Evolutionary conservation across 2,329 filamentous ascomycete genomes (phyloP), one percentile per base, ranked within the genome.

Genomic region (Setomelanomma holmii): DNA sequence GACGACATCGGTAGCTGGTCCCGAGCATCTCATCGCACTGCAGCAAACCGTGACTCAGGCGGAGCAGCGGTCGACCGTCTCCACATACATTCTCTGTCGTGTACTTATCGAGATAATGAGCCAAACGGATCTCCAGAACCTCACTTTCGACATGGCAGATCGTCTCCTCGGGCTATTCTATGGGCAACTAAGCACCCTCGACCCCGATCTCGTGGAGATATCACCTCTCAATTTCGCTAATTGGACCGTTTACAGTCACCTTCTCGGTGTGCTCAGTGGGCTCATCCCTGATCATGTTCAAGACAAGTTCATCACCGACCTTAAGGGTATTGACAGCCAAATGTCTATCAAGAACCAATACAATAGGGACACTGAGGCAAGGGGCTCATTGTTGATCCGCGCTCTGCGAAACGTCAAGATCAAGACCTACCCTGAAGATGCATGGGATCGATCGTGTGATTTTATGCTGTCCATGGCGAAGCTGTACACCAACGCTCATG

Each of bases 81-180:
- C 96, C 1, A 96, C 97, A 43, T 99, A 96, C 69, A 90, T 99
- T 17, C 84, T 99, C 3, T 99, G 95, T 70, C 86, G 95, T 23
- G 93, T 98, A 6, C 80, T 99, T 43, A 89, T 97, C 49, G 92
- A 98, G 72, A 93, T 99, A 42, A 95, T 98, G 72, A 88, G 89
- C 34, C 92, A 98, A 74, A 97, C 91, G 66, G 93, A 84, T 22
- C 78, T 98, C 39, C 83, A 86, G 27, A 89, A 86, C 17, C 91
- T 99, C 61, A 96, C 90, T 5, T 81, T 86, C 1, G 93, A 97
- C 63, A 96, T 97, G 86, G 93, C 96, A 54, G 91, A 95, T 56
- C 93, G 96, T 62, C 81, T 99, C 4, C 93, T 98, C 71, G 91
- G 88, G 58, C 96, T 99, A 54, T 96, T 99, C 48, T 99, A 98